Percentiles rank a stretch among this genome's conserved stretches.
Evolutionary conservation across 768 basidiomycete species (phyloP).

Genomic region (Rhodotorula diobovata): DNA sequence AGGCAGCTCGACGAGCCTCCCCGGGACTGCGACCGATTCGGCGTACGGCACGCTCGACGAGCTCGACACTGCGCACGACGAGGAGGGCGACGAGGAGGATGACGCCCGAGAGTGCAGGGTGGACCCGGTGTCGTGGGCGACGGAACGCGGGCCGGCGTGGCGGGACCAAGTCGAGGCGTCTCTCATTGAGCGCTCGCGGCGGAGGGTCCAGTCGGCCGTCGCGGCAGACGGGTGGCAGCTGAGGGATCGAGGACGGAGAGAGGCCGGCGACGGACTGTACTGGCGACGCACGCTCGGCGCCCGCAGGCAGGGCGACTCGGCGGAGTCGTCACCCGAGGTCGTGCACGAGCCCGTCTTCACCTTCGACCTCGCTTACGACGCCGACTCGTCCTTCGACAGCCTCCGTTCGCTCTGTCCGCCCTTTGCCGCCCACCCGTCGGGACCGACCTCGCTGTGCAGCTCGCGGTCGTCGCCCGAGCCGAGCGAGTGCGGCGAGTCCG

Average conservation of each 20-base stretch:
- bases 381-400: constrained; percentile 13
- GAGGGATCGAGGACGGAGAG: not conserved
- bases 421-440: not conserved
- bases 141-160: not conserved
- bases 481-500: constrained; percentile 21
- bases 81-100: constrained; percentile 79
- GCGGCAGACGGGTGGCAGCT: not conserved
- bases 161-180: not conserved
- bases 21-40: constrained; percentile 15
- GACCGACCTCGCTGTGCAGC: not conserved
- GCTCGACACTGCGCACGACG: not conserved
- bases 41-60: constrained; percentile 26
- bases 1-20: not conserved
- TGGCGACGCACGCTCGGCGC: not conserved
- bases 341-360: not conserved
- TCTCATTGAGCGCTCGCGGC: not conserved
- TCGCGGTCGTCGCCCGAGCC: constrained; percentile 27
- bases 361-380: constrained; percentile 13
- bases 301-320: not conserved
- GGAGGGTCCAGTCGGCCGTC: not conserved
- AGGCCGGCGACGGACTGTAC: not conserved
- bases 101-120: constrained; percentile 73
- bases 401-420: not conserved
- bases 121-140: constrained; percentile 48
- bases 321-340: not conserved